Evolutionary conservation across 768 basidiomycete species (phyloP).

Genomic region (Russula compacta): DNA sequence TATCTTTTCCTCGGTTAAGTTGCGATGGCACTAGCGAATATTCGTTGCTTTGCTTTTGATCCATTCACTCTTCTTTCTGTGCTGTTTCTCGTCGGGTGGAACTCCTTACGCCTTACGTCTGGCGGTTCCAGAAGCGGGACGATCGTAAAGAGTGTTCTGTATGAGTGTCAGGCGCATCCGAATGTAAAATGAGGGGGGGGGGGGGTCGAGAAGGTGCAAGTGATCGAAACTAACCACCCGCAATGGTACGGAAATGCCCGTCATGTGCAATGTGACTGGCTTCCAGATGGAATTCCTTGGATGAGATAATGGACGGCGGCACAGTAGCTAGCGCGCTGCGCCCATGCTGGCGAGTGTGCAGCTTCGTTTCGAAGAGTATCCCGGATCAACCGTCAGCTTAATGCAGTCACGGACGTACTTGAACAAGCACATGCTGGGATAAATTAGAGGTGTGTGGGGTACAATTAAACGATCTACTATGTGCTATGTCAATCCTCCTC

Average conservation of each 20-base stretch:
- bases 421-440: conserved; percentile 5
- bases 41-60: background rate
- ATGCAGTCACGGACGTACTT: background rate
- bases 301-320: background rate
- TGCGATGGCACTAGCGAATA: no score
- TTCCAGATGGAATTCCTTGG: background rate
- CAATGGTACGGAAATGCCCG: background rate
- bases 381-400: conserved; percentile 8
- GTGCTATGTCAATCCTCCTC: conserved; percentile 14
- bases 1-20: no score
- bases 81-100: background rate
- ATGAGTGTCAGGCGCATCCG: background rate
- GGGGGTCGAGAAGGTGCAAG: no score
- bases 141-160: conserved; percentile 2
- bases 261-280: background rate
- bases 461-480: conserved; percentile 2
- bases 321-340: background rate
- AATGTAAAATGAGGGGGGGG: background rate
- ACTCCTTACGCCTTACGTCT: background rate
- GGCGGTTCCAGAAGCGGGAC: background rate
- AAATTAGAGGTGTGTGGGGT: conserved; percentile 3
- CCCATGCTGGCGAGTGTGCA: background rate
- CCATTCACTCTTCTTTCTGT: background rate
- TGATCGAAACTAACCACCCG: background rate
- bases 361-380: background rate